These are phyloP conservation scores for Coemansia sp. DNA, from an alignment of 192 early-diverging fungal species.

Conservation along the genomic window DNA sequence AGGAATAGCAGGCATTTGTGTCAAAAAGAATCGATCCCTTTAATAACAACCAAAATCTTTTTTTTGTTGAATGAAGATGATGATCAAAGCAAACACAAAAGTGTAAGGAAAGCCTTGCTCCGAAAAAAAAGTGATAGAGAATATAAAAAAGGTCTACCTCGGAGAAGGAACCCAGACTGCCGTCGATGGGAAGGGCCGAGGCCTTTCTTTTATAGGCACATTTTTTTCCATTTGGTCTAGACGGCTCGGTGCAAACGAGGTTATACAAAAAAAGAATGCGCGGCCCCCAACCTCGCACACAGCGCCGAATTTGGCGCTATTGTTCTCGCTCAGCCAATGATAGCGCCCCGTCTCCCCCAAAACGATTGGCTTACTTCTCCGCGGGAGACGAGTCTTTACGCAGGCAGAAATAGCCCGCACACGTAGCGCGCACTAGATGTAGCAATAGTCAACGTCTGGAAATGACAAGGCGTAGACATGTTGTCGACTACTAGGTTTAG, in stretches of 20 bases:
- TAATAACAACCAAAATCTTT: background rate
- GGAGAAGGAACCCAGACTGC: constrained; percentile 56
- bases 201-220: constrained; percentile 43
- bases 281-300: background rate
- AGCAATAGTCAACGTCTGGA: background rate
- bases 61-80: background rate
- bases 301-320: background rate
- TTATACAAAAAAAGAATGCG: constrained; percentile 1
- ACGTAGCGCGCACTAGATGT: background rate
- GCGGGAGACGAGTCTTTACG: background rate
- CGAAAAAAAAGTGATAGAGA: constrained; percentile 45
- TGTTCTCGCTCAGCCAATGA: background rate
- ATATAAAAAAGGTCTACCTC: constrained; percentile 56
- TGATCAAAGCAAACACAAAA: constrained; percentile 11
- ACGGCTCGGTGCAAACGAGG: background rate
- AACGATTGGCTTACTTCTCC: background rate
- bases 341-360: background rate
- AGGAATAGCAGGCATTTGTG: constrained; percentile 43
- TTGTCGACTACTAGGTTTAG: background rate
- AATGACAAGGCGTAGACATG: background rate
- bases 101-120: constrained; percentile 30
- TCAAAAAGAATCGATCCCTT: background rate
- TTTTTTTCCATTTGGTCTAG: background rate
- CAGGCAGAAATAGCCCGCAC: background rate
- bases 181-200: constrained; percentile 10